These are phyloP conservation scores for Microascus cirrosus DNA, from an alignment of 2,329 filamentous ascomycete genomes.

Conservation along the genomic window DNA sequence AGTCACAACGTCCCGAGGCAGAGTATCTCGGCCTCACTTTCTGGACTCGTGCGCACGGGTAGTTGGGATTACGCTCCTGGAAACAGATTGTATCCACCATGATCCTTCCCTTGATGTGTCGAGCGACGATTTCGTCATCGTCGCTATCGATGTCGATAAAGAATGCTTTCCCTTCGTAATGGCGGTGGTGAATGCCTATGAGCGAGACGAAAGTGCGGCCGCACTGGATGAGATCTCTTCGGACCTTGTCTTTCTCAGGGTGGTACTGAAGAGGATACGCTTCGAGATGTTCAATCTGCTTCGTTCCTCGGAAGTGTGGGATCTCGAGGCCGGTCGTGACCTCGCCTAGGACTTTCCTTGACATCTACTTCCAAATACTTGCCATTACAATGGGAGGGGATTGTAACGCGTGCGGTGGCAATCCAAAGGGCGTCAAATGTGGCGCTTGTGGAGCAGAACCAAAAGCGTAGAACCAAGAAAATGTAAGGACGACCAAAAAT, in stretches of 20 bases:
- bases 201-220: background rate
- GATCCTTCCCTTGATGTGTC: background rate
- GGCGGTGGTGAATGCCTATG: background rate
- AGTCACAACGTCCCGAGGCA: background rate
- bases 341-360: slow-evolving; percentile 1
- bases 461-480: too few species aligned
- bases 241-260: background rate
- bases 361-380: too few species aligned
- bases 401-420: too few species aligned
- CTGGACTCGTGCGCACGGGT: background rate
- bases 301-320: background rate
- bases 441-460: too few species aligned
- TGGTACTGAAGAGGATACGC: background rate
- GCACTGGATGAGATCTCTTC: background rate
- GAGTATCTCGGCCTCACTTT: background rate
- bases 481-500: too few species aligned
- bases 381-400: too few species aligned
- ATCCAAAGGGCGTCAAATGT: too few species aligned
- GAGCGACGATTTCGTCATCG: background rate
- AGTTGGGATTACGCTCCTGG: background rate
- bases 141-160: background rate
- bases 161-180: background rate
- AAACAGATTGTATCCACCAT: background rate
- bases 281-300: background rate
- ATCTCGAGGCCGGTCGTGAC: background rate